Percentiles rank a stretch among this genome's conserved stretches.
Evolutionary conservation across 345 rosid genomes (phyloP).

Genomic region (Aegle marmelos): DNA sequence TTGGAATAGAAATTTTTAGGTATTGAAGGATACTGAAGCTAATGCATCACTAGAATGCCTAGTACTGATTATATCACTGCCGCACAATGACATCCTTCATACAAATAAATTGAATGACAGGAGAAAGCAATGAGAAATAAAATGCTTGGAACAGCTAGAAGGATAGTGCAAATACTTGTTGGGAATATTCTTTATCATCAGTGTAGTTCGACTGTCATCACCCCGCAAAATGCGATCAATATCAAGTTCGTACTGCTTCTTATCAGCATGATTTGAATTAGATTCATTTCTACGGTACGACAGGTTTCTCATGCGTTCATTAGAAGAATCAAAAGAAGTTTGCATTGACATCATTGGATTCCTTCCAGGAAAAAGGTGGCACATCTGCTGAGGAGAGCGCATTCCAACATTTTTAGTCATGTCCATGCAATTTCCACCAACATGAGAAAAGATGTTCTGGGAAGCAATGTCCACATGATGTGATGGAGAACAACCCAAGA

Average conservation of each 20-base stretch:
- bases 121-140: slow-evolving; percentile 5
- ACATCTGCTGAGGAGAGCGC: slow-evolving; percentile 70
- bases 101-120: neutral
- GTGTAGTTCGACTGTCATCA: slow-evolving; percentile 81
- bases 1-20: neutral
- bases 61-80: neutral
- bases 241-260: slow-evolving; percentile 89
- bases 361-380: slow-evolving; percentile 67
- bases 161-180: slow-evolving; percentile 61
- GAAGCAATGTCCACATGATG: slow-evolving; percentile 67
- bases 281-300: slow-evolving; percentile 76
- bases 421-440: slow-evolving; percentile 56
- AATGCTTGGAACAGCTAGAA: slow-evolving; percentile 1
- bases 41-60: neutral
- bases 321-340: slow-evolving; percentile 65
- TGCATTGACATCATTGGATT: slow-evolving; percentile 58
- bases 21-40: neutral
- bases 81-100: neutral
- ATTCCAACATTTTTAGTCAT: slow-evolving; percentile 51
- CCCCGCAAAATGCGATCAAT: slow-evolving; percentile 71
- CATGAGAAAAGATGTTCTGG: slow-evolving; percentile 51
- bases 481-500: slow-evolving; percentile 62
- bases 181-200: slow-evolving; percentile 97
- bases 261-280: slow-evolving; percentile 63
- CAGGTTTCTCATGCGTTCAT: slow-evolving; percentile 66